Evolutionary conservation across 2,329 filamentous ascomycete genomes (phyloP).

Genomic region (Penicillium expansum): DNA sequence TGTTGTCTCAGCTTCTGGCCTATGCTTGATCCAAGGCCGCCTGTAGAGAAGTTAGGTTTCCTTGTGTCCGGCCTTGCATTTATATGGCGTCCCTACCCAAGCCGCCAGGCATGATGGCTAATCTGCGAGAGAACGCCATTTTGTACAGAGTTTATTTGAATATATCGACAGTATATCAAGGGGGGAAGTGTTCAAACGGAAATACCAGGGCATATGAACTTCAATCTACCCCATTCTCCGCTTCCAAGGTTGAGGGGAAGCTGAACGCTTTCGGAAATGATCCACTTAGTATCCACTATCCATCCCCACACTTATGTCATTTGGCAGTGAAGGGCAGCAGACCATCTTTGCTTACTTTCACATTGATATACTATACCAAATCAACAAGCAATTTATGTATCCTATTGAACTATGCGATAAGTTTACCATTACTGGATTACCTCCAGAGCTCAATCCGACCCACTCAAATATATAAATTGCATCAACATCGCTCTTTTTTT

Average conservation of each 20-base stretch:
- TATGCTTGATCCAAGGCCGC: conserved; percentile 46
- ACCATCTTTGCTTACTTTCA: not conserved
- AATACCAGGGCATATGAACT: not conserved
- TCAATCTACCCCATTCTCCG: not conserved
- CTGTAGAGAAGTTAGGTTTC: conserved; percentile 19
- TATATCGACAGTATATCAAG: not conserved
- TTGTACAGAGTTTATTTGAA: not conserved
- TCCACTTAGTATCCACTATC: not conserved
- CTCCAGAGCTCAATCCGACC: too few relatives aligned
- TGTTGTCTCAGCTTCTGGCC: conserved; percentile 42
- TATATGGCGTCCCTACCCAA: conserved; percentile 33
- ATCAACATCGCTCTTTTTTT: too few relatives aligned
- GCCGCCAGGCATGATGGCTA: conserved; percentile 46
- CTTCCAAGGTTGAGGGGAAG: not conserved
- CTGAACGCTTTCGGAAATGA: not conserved
- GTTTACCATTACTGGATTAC: not conserved
- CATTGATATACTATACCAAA: not conserved
- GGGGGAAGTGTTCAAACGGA: not conserved
- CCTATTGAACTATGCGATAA: not conserved
- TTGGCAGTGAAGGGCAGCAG: not conserved
- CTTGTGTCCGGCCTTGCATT: not conserved
- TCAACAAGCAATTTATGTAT: not conserved
- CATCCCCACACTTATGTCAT: not conserved
- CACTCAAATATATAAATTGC: not conserved
- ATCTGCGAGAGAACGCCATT: conserved; percentile 39